Conservation (phyloP, 2,329 filamentous ascomycete genomes). For the Periconia sp. region DNA sequence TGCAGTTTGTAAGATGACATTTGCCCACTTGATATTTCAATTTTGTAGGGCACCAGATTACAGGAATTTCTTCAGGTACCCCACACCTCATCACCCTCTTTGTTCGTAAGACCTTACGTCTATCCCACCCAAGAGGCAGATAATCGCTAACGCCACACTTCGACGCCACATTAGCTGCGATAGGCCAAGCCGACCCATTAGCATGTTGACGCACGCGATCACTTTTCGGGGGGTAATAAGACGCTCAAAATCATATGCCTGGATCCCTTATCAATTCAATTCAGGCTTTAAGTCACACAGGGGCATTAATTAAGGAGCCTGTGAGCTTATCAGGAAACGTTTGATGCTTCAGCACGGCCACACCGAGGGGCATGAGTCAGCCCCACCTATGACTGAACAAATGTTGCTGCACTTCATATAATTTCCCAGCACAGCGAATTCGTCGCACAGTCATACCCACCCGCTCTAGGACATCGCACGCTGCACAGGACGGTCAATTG, state of each 20-base stretch:
- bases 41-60: no score
- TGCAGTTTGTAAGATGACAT: no score
- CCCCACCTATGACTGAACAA: slow-evolving; percentile 31
- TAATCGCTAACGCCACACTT: slow-evolving; percentile 5
- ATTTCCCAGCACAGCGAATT: slow-evolving; percentile 25
- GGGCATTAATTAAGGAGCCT: not conserved
- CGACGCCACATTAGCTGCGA: slow-evolving; percentile 5
- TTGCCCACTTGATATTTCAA: no score
- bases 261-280: no score
- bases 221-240: no score
- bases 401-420: slow-evolving; percentile 29
- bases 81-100: no score
- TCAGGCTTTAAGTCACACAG: not conserved
- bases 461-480: not conserved
- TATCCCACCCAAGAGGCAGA: not conserved
- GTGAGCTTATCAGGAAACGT: slow-evolving; percentile 22
- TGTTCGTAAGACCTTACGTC: no score
- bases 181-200: not conserved
- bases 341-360: slow-evolving; percentile 28
- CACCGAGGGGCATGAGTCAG: slow-evolving; percentile 20
- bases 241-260: no score
- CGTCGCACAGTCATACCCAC: slow-evolving; percentile 2
- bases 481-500: no score
- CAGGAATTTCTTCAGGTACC: no score
- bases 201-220: slow-evolving; percentile 8